phyloP scores from a whole-genome alignment of 768 basidiomycete species.

The Xerocomus potaroensis region DNA sequence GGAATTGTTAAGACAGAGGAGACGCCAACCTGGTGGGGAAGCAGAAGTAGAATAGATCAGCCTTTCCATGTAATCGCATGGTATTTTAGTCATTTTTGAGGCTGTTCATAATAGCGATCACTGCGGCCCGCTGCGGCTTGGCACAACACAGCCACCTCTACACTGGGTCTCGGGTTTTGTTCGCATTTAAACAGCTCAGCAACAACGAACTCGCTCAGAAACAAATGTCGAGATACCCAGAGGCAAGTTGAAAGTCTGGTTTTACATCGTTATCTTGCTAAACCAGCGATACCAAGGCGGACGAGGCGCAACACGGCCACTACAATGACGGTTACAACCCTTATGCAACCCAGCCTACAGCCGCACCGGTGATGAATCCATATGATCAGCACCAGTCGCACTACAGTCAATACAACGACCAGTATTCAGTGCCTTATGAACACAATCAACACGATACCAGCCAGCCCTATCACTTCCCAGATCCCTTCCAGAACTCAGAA shows the following conservation, averaged over 20 bases:
- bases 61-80: too few species aligned
- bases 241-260: constrained; percentile 28
- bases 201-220: too few species aligned
- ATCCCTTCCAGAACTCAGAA: constrained; percentile 28
- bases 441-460: constrained; percentile 29
- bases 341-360: constrained; percentile 34
- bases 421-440: constrained; percentile 33
- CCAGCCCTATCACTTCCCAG: constrained; percentile 38
- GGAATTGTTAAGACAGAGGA: background rate
- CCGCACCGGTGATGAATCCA: constrained; percentile 33
- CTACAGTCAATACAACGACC: constrained; percentile 26
- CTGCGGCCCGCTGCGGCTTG: too few species aligned
- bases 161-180: too few species aligned
- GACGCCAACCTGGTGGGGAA: background rate
- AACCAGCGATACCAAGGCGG: constrained; percentile 39
- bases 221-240: constrained; percentile 44
- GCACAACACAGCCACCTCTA: too few species aligned
- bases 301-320: constrained; percentile 57
- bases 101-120: too few species aligned
- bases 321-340: constrained; percentile 68
- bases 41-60: background rate
- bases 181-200: too few species aligned
- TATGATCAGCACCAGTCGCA: constrained; percentile 39
- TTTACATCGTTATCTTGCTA: background rate
- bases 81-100: background rate